Evolutionary conservation across 768 basidiomycete genomes (phyloP).

Genomic region (Trametes gibbosa): DNA sequence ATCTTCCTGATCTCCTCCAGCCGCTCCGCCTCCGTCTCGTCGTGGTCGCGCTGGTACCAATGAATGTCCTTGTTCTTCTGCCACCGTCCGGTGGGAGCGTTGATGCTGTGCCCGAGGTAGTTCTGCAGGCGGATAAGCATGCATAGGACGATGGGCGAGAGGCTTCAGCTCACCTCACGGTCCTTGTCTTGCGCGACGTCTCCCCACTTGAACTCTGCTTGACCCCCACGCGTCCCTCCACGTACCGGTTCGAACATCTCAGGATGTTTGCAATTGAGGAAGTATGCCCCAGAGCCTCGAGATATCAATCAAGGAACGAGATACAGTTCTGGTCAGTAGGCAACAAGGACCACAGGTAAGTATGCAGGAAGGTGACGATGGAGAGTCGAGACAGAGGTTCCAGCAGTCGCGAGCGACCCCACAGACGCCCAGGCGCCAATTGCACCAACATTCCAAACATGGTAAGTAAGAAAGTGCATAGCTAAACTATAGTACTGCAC

Average conservation of each 20-base stretch:
- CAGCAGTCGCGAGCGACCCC: too few relatives aligned
- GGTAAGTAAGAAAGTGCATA: not conserved
- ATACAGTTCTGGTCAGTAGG: too few relatives aligned
- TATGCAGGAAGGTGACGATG: too few relatives aligned
- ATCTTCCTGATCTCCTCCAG: constrained; percentile 74
- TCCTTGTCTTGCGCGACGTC: constrained; percentile 93
- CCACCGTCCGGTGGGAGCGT: constrained; percentile 94
- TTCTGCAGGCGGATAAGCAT: constrained; percentile 46
- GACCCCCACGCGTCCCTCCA: constrained; percentile 89
- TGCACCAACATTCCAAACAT: too few relatives aligned
- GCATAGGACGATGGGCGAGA: not conserved
- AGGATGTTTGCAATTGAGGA: not conserved
- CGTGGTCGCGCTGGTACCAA: constrained; percentile 81
- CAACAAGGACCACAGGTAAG: too few relatives aligned
- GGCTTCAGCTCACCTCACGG: constrained; percentile 61
- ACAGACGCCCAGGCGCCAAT: too few relatives aligned
- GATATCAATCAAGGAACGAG: too few relatives aligned
- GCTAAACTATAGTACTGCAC: too few relatives aligned
- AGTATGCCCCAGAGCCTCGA: too few relatives aligned
- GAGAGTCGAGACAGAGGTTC: too few relatives aligned
- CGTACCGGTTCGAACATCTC: constrained; percentile 81
- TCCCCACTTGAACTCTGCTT: constrained; percentile 88
- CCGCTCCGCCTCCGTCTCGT: constrained; percentile 43
- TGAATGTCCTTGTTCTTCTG: constrained; percentile 97
- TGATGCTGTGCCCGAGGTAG: constrained; percentile 93